Percentiles rank a stretch among this genome's conserved stretches.
phyloP scores from a whole-genome alignment of 2,329 filamentous ascomycete genomes.

The Claviceps cyperi region DNA sequence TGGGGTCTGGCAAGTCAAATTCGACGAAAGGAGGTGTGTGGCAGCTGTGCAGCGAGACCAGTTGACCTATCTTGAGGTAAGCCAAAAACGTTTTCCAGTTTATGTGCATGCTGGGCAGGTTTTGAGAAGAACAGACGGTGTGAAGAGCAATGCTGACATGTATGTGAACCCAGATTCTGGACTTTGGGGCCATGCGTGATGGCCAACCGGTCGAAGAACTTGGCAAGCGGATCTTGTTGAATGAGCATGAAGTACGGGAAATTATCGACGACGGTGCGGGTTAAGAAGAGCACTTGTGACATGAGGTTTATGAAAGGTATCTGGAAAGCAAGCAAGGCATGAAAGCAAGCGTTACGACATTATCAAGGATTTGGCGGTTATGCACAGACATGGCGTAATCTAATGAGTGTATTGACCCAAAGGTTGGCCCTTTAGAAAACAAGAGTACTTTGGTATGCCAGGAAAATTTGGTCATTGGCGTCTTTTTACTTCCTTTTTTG shows the following conservation, averaged over 20 bases:
- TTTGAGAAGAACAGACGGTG: too few species aligned
- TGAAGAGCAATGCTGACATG: neutral
- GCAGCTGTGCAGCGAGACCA: conserved; percentile 88
- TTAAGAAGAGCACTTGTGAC: neutral
- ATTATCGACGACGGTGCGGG: conserved; percentile 30
- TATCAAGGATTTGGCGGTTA: neutral
- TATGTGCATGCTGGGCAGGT: too few species aligned
- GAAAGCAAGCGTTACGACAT: conserved; percentile 2
- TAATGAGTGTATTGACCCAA: conserved; percentile 1
- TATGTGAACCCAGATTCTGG: conserved; percentile 55
- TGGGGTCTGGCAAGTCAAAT: conserved; percentile 98
- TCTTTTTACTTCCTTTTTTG: too few species aligned
- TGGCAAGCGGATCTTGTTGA: conserved; percentile 61
- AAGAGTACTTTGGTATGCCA: too few species aligned
- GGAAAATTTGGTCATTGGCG: too few species aligned
- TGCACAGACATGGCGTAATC: neutral
- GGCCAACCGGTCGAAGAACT: conserved; percentile 64
- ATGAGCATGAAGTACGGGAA: conserved; percentile 38
- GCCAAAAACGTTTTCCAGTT: conserved; percentile 14
- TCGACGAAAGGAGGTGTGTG: conserved; percentile 88
- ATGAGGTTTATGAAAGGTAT: neutral
- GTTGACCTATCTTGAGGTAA: conserved; percentile 89
- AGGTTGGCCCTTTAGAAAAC: neutral
- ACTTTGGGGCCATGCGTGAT: conserved; percentile 89
- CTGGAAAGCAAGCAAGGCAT: neutral